Evolutionary conservation across 129 eudicot species (phyloP), one percentile per base, ranked within the genome.

Genomic region (Scalesia atractyloides): DNA sequence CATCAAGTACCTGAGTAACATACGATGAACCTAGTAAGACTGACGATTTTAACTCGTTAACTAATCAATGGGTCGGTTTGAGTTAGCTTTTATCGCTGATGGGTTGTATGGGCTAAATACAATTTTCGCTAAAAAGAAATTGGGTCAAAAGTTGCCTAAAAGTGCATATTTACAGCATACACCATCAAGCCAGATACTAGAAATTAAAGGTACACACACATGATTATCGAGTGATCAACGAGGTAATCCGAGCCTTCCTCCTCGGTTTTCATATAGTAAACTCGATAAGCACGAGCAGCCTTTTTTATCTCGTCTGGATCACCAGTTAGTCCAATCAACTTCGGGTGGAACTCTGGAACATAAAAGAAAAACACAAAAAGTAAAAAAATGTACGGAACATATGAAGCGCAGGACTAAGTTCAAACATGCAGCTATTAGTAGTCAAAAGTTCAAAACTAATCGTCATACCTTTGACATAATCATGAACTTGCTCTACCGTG

Each of bases 161-260:
- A 50, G 22, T 52, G 39, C 64, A 20, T 34, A 39, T 24, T 24
- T 24, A 2, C 30, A 24, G 1, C 30, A 24, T 24, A 24, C 0
- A 24, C 30, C 30, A 24, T 24, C 30, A 24, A 24, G 30, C 30
- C 30, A 24, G 30, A 24, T 24, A 24, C 30, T 24, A 24, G 30
- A 24, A 24, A 24, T 24, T 24, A 24, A 24, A 24, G 30, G 30
- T 24, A 57, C 59, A 77, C 96, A 7, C 84, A 89, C 96, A 89
- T 93, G 75, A 89, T 88, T 75, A 89, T 89, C 0, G 98, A 92
- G 83, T 92, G 98, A 80, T 92, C 98, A 11, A 92, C 98, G 17
- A 92, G 96, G 73, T 92, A 92, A 81, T 92, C 98, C 26, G 82
- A 89, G 74, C 89, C 98, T 79, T 92, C 98, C 61, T 89, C 98